A percentile compares a stretch with the other conserved stretches of the same genome.
These are phyloP conservation scores for Deuterostichococcus epilithicus DNA, from an alignment of 139 green algal species.

Conservation along the genomic window DNA sequence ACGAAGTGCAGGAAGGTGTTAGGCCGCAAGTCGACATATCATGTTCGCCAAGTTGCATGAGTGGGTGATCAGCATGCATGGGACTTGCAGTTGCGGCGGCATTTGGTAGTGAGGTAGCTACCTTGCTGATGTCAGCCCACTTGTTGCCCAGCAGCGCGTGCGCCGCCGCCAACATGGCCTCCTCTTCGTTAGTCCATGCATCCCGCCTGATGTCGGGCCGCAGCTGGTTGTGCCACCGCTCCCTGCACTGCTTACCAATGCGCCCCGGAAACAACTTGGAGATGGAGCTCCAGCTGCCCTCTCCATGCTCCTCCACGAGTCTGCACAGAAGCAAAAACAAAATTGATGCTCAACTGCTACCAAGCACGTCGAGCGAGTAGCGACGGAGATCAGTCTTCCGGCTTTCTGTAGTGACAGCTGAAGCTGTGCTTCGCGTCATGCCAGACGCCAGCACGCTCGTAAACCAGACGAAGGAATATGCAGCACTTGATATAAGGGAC, in stretches of 20 bases:
- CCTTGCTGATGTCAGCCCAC: slow-evolving; percentile 70
- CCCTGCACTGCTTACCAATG: slow-evolving; percentile 32
- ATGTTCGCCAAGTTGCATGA: not conserved
- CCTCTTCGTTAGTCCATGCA: slow-evolving; percentile 24
- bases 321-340: not conserved
- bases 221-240: slow-evolving; percentile 36
- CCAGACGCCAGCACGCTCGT: too few species aligned
- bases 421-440: not conserved
- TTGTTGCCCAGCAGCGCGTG: slow-evolving; percentile 20
- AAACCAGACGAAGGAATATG: too few species aligned
- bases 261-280: slow-evolving; percentile 21
- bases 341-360: too few species aligned
- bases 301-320: slow-evolving; percentile 21
- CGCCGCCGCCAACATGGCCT: slow-evolving; percentile 9
- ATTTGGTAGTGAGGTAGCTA: not conserved
- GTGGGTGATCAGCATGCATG: not conserved
- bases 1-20: too few species aligned
- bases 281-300: slow-evolving; percentile 21
- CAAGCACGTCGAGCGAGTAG: too few species aligned
- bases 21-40: too few species aligned
- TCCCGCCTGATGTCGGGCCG: slow-evolving; percentile 22
- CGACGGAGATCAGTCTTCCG: too few species aligned
- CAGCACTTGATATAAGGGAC: too few species aligned
- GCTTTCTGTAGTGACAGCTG: not conserved
- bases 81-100: not conserved